These are phyloP conservation scores for Fonsecaea erecta DNA, from an alignment of 2,329 filamentous ascomycete species.

Conservation along the genomic window DNA sequence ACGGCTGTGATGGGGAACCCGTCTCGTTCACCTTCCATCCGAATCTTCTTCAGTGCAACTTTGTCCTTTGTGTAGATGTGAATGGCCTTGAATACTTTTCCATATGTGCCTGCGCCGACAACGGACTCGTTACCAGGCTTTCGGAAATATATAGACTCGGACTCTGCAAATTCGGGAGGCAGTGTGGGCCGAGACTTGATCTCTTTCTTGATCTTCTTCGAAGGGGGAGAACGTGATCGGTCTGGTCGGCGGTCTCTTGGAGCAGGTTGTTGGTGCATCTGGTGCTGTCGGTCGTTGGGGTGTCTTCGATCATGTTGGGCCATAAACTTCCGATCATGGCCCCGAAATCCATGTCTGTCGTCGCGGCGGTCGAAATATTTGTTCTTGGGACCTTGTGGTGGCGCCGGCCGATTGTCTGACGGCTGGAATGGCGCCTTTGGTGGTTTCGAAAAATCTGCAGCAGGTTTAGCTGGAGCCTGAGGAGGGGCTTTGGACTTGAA, in stretches of 20 bases:
- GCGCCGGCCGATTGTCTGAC: constrained; percentile 43
- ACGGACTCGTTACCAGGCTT: constrained; percentile 98
- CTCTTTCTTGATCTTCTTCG: constrained; percentile 69
- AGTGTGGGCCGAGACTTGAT: constrained; percentile 73
- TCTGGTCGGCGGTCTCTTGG: constrained; percentile 54
- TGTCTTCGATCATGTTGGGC: constrained; percentile 44
- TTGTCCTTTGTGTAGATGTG: constrained; percentile 87
- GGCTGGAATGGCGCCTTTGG: constrained; percentile 48
- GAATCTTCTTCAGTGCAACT: constrained; percentile 86
- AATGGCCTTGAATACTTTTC: constrained; percentile 91
- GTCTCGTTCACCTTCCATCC: constrained; percentile 91
- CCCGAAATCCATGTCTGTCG: constrained; percentile 44
- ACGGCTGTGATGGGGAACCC: constrained; percentile 91
- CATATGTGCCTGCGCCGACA: constrained; percentile 92
- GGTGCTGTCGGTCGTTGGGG: constrained; percentile 42
- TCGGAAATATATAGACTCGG: constrained; percentile 89
- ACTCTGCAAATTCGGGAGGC: constrained; percentile 71
- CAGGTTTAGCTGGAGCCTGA: constrained; percentile 57
- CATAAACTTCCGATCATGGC: constrained; percentile 43
- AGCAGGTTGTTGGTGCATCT: constrained; percentile 19
- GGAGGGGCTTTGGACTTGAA: constrained; percentile 78
- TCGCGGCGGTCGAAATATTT: constrained; percentile 49
- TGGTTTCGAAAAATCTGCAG: constrained; percentile 53
- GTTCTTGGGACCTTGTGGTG: constrained; percentile 48
- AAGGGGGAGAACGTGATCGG: constrained; percentile 58